Conservation (phyloP, 2,329 filamentous ascomycete species). For the Davidsoniella eucalypti region DNA sequence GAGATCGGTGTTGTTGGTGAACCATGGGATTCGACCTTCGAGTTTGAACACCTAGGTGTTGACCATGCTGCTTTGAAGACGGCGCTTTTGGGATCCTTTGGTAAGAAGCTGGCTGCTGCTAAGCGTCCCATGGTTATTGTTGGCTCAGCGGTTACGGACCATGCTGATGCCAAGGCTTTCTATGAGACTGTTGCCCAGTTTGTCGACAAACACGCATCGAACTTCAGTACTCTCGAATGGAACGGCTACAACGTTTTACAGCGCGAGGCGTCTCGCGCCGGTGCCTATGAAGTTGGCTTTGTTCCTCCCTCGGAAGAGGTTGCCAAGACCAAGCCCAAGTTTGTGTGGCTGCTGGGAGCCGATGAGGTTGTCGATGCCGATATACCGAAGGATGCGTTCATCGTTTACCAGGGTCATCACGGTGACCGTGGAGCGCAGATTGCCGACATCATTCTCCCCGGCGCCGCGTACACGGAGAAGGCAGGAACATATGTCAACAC, state of each 20-base stretch:
- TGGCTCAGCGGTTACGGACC: constrained; percentile 81
- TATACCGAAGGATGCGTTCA: constrained; percentile 88
- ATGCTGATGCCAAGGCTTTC: constrained; percentile 77
- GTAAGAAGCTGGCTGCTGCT: constrained; percentile 76
- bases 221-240: constrained; percentile 82
- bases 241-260: constrained; percentile 97
- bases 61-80: constrained; percentile 69
- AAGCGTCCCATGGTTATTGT: constrained; percentile 95
- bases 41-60: constrained; percentile 76
- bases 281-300: constrained; percentile 93
- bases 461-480: constrained; percentile 95
- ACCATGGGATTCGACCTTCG: constrained; percentile 84
- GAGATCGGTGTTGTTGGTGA: constrained; percentile 86
- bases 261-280: constrained; percentile 76
- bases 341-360: constrained; percentile 90
- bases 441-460: constrained; percentile 84
- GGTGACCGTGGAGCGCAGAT: constrained; percentile 86
- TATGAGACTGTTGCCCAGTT: constrained; percentile 84
- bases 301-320: constrained; percentile 68
- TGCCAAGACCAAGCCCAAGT: constrained; percentile 75
- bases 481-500: constrained; percentile 94
- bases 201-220: constrained; percentile 80
- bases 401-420: constrained; percentile 96
- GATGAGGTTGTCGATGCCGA: constrained; percentile 77
- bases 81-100: constrained; percentile 71